phyloP scores from a whole-genome alignment of 441 rosid species.

The Syzygium syzygioides region DNA sequence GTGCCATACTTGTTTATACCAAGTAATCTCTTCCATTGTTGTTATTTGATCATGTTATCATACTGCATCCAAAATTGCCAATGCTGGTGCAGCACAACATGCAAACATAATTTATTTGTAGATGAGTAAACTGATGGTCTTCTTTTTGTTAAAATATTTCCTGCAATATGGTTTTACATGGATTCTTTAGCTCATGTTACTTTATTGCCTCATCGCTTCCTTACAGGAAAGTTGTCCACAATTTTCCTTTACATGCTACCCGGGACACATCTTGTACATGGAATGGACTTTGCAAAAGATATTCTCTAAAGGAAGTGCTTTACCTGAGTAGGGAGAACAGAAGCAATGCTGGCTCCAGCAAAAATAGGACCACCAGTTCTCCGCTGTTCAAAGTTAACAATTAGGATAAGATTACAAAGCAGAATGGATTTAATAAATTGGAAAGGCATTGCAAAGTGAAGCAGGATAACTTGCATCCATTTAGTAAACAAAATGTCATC shows the following conservation, averaged over 20 bases:
- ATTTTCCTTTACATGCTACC: background rate
- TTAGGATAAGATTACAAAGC: background rate
- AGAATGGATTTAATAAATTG: background rate
- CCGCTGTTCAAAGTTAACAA: constrained; percentile 26
- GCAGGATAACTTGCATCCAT: background rate
- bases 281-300: background rate
- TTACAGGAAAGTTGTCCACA: background rate
- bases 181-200: background rate
- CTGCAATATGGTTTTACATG: background rate
- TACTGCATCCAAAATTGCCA: background rate
- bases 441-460: background rate
- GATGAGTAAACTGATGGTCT: background rate
- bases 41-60: background rate
- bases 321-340: constrained; percentile 78
- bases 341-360: constrained; percentile 73
- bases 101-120: background rate
- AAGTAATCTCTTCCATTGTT: background rate
- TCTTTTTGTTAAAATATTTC: background rate
- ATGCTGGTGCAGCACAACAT: background rate
- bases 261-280: background rate
- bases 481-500: background rate
- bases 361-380: constrained; percentile 84
- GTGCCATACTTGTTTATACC: background rate
- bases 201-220: background rate
- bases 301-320: background rate